Percentiles rank a stretch among this genome's conserved stretches.
These are phyloP conservation scores for Lunasporangiospora selenospora DNA, from an alignment of 192 early-diverging fungal species.

Conservation along the genomic window DNA sequence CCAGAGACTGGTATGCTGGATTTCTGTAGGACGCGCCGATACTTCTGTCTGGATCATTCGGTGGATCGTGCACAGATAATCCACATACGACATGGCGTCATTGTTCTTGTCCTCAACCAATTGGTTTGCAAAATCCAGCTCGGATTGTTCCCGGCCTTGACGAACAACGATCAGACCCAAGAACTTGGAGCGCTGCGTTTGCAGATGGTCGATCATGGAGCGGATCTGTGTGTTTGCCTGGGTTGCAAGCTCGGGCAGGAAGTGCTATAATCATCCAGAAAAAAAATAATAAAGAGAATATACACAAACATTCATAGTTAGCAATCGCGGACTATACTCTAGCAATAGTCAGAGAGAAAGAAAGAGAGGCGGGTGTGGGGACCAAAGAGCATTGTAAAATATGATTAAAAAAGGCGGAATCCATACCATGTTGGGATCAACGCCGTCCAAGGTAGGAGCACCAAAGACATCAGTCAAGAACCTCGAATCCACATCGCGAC, in stretches of 20 bases:
- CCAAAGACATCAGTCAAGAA: conserved; percentile 86
- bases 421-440: conserved; percentile 73
- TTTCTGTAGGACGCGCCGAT: conserved; percentile 34
- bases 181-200: conserved; percentile 69
- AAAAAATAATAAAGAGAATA: too few relatives aligned
- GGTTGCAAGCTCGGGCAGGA: conserved; percentile 75
- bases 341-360: too few relatives aligned
- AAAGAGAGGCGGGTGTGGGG: too few relatives aligned
- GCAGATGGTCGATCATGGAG: conserved; percentile 67
- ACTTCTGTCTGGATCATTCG: conserved; percentile 83
- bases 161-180: conserved; percentile 78
- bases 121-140: conserved; percentile 78
- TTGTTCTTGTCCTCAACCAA: conserved; percentile 91
- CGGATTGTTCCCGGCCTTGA: conserved; percentile 83
- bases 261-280: too few relatives aligned
- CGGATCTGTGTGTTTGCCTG: conserved; percentile 67
- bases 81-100: conserved; percentile 91
- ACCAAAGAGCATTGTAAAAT: too few relatives aligned
- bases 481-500: conserved; percentile 66
- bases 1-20: too few relatives aligned
- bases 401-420: too few relatives aligned
- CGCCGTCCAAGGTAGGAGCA: conserved; percentile 68
- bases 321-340: too few relatives aligned
- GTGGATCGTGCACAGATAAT: conserved; percentile 90
- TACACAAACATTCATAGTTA: conserved; percentile 11